These are phyloP conservation scores for Fusarium irregulare DNA, from an alignment of 2,329 filamentous ascomycete genomes.

Conservation along the genomic window DNA sequence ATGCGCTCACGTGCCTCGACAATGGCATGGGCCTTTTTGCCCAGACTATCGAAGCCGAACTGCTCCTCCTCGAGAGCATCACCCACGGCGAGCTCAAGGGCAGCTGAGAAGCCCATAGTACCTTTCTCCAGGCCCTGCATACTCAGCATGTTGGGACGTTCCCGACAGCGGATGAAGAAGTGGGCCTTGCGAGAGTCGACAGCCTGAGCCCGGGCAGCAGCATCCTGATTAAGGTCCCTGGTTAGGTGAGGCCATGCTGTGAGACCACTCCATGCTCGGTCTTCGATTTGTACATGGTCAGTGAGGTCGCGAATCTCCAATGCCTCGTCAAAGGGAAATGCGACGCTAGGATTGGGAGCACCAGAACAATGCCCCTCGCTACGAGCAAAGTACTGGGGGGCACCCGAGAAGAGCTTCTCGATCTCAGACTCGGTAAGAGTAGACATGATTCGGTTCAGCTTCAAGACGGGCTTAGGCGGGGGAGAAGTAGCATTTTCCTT, in stretches of 20 bases:
- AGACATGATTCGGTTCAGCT: slow-evolving; percentile 68
- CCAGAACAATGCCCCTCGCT: slow-evolving; percentile 69
- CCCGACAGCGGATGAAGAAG: slow-evolving; percentile 68
- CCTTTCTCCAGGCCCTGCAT: slow-evolving; percentile 78
- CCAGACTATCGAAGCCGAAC: slow-evolving; percentile 68
- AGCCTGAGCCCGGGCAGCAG: slow-evolving; percentile 56
- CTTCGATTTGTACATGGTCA: slow-evolving; percentile 72
- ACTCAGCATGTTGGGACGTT: slow-evolving; percentile 77
- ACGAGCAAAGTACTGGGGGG: slow-evolving; percentile 76
- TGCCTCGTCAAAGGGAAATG: slow-evolving; percentile 74
- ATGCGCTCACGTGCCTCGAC: slow-evolving; percentile 69
- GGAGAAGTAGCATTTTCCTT: slow-evolving; percentile 40
- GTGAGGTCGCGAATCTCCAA: slow-evolving; percentile 71
- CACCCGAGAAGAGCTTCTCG: slow-evolving; percentile 79
- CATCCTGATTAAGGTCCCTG: slow-evolving; percentile 59
- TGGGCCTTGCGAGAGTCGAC: slow-evolving; percentile 63
- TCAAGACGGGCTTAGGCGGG: slow-evolving; percentile 59
- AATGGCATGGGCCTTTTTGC: slow-evolving; percentile 65
- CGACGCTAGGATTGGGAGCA: slow-evolving; percentile 70
- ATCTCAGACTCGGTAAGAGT: slow-evolving; percentile 69
- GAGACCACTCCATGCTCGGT: slow-evolving; percentile 71
- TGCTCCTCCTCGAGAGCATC: slow-evolving; percentile 73
- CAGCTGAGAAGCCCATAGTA: slow-evolving; percentile 75
- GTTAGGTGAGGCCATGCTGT: slow-evolving; percentile 74
- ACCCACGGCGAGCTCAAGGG: slow-evolving; percentile 72